Evolutionary conservation across 148 eudicot species (phyloP).

Genomic region (Cornus controversa): DNA sequence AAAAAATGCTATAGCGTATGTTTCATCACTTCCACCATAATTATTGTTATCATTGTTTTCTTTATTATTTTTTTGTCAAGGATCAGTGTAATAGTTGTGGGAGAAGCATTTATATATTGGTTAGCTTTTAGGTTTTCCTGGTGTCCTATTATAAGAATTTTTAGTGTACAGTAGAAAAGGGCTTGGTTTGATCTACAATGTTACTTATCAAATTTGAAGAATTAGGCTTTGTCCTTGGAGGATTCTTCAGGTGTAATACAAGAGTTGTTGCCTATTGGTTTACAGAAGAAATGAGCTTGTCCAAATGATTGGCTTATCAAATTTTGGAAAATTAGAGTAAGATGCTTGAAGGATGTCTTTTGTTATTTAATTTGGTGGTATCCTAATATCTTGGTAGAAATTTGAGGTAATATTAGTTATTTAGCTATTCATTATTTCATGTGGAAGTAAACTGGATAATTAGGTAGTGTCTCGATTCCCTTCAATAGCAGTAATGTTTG

Average conservation of each 20-base stretch:
- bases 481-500: neutral
- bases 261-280: too few relatives aligned
- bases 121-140: neutral
- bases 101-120: too few relatives aligned
- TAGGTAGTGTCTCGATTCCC: neutral
- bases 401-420: too few relatives aligned
- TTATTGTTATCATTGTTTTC: neutral
- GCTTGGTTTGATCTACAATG: neutral
- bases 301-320: too few relatives aligned
- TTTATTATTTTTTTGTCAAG: neutral
- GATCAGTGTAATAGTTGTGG: neutral
- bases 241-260: neutral
- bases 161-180: neutral
- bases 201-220: neutral
- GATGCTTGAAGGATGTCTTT: too few relatives aligned
- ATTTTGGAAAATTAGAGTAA: too few relatives aligned
- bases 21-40: neutral
- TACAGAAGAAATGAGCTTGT: too few relatives aligned
- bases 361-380: too few relatives aligned
- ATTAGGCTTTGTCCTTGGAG: neutral
- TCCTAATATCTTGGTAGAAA: too few relatives aligned
- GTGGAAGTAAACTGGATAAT: neutral
- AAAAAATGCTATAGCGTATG: too few relatives aligned
- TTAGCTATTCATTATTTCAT: neutral
- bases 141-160: neutral